Base-by-base conservation (phyloP, 148 eudicot species). In the Nepenthes gracilis region DNA sequence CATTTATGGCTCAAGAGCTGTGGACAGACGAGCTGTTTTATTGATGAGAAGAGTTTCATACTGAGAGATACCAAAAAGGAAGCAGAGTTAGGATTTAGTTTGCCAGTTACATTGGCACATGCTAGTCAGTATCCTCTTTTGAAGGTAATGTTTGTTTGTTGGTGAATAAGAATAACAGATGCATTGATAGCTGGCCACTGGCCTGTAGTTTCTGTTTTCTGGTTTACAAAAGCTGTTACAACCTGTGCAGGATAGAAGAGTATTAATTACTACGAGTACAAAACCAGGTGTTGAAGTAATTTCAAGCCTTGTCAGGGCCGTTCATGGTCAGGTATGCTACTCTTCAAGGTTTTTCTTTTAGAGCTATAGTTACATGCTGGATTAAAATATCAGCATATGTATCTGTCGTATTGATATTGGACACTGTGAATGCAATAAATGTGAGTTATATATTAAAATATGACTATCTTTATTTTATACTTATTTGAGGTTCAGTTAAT, bases 11-110 rank as follows among this genome's bases (percentile, higher is more conserved):
- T 92, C 66, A 87, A 80, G 70, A 80, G 86, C 69, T 88, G 98
- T 70, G 86, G 75, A 61, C 85, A 84, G 80, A 86, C 91, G 57
- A 67, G 78, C 15, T 88, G 71, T 84, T 72, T 65, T 36, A 73
- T 88, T 54, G 87, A 85, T 68, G 98, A 92, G 73, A 86, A 79
- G 71, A 80, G 71, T 70, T 88, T 79, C 73, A 82, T 92, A 57
- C 80, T 88, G 63, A 84, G 96, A 61, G 98, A 92, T 76, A 72
- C 69, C 47, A 86, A 82, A 69, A 92, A 85, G 81, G 98, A 92
- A 76, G 86, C 77, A 67, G 84, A 92, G 55, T 37, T 88, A 55
- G 86, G 95, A 12, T 92, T 92, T 70, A 77, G 69, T 67, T 76
- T 92, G 96, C 86, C 83, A 35, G 73, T 69, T 63, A 75, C 96